Base-by-base conservation (phyloP, 2,329 filamentous ascomycete species). In the Penicillium sp. region DNA sequence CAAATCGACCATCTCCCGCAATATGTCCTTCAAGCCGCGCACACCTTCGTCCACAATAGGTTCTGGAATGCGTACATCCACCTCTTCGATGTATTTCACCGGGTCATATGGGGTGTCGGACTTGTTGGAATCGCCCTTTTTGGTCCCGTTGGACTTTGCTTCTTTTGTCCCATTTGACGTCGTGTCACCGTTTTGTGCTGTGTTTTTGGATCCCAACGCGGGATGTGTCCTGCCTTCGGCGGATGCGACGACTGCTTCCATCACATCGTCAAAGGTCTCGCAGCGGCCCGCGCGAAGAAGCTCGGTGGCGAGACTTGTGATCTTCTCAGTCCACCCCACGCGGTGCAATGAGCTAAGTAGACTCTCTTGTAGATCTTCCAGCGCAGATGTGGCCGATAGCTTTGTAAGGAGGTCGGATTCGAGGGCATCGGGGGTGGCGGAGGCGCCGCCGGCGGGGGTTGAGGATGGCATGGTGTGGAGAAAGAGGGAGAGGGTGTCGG, bases 251-350 rank as follows among this genome's bases (percentile, higher is more conserved):
- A 88, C 82, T 33, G 81, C 79, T 19, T 79, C 80, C 72, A 86
- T 79, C 49, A 87, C 79, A 58, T 88, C 84, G 57, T 85, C 82
- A 66, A 85, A 86, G 35, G 81, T 85, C 59, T 81, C 82, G 70
- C 83, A 85, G 58, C 85, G 82, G 51, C 85, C 85, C 28, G 81
- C 83, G 67, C 86, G 83, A 58, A 88, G 82, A 44, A 88, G 80
- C 59, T 84, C 79, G 51, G 82, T 81, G 19, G 86, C 80, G 63
- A 88, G 82, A 51, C 77, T 78, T 60, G 82, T 82, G 62, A 89
- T 79, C 30, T 80, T 79, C 68, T 85, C 81, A 45, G 84, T 83
- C 86, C 86, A 89, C 67, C 86, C 86, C n/a, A 79, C 76, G 57
- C 84, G 80, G 68, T 86, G 82, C 12, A 88, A 80, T 24, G 82